Evolutionary conservation across 2,329 filamentous ascomycete species (phyloP).

Genomic region (Aspergillus texensis): DNA sequence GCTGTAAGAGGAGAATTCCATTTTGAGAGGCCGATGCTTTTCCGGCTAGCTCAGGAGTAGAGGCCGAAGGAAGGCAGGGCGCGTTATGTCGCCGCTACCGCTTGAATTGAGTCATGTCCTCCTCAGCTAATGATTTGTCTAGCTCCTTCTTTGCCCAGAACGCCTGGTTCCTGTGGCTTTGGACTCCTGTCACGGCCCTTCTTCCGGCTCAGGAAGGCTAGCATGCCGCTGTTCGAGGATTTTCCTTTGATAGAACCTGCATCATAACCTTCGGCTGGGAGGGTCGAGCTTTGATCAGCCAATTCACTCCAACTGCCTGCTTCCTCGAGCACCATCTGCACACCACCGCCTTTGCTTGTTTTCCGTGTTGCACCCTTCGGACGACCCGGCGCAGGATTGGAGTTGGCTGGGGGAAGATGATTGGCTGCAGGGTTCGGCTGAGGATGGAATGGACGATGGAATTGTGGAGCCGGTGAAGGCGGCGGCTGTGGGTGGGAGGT

Average conservation of each 20-base stretch:
- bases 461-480: constrained; percentile 15
- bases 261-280: constrained; percentile 66
- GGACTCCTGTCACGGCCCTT: constrained; percentile 89
- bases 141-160: constrained; percentile 92
- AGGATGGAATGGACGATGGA: constrained; percentile 10
- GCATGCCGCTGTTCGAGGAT: constrained; percentile 69
- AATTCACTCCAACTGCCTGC: constrained; percentile 89
- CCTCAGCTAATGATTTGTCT: constrained; percentile 72
- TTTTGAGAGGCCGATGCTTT: neutral
- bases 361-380: constrained; percentile 68
- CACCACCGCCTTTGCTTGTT: constrained; percentile 76
- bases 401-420: constrained; percentile 45
- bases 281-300: constrained; percentile 77
- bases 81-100: neutral
- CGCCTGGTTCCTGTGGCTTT: constrained; percentile 90
- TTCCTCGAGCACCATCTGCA: constrained; percentile 89
- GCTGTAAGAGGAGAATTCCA: neutral
- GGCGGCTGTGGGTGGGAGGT: constrained; percentile 25
- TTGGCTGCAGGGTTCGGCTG: constrained; percentile 31
- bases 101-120: neutral
- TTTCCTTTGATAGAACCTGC: constrained; percentile 46
- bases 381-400: constrained; percentile 41
- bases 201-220: constrained; percentile 86
- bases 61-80: neutral
- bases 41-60: neutral